Evolutionary conservation across 306 rosid species (phyloP), one percentile per base, ranked within the genome.

Genomic region (Ormosia emarginata): DNA sequence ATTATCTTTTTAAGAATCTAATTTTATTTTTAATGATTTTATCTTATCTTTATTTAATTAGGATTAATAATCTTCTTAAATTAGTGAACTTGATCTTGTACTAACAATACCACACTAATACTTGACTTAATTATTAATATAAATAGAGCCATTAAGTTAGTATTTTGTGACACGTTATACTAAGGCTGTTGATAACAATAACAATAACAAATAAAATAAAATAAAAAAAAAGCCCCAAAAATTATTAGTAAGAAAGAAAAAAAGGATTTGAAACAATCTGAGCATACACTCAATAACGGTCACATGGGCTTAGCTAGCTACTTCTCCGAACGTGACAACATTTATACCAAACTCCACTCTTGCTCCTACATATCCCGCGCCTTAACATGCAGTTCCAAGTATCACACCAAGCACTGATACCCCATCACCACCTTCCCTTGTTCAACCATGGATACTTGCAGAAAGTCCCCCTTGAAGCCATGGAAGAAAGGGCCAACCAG

Each of bases 401-500:
- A 80, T 67, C 87, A 69, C 83, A 65, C 83, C 81, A 47, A n/a
- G 3, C 78, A 75, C 75, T 83, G 55, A 43, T 34, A 71, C 39
- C 47, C 34, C 6, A 71, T 43, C 12, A 39, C 53, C 71, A 46
- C 73, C 68, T 86, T 24, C n/a, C 56, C 55, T 71, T 78, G 49
- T 66, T 75, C 79, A 6, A 17, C 76, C 70, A 95, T 95, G 98
- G 98, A 95, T 32, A 85, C 85, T 85, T 59, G 80, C 91, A 87
- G 83, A 76, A 91, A 83, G 59, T 93, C 96, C 8, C 90, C 96
- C 4, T 64, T 90, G 71, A 95, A 95, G 87, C 98, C 97, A 49
- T 95, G 99, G 99, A 93, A 92, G 91, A 95, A 95, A 85, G 99
- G 99, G 2, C 97, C 98, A 24, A 89, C 98, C 1, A 79, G 98